Percentiles rank a stretch among this genome's conserved stretches.
Conservation (phyloP, 1,284 basidiomycete genomes). For the Apiotrichum sp. region DNA sequence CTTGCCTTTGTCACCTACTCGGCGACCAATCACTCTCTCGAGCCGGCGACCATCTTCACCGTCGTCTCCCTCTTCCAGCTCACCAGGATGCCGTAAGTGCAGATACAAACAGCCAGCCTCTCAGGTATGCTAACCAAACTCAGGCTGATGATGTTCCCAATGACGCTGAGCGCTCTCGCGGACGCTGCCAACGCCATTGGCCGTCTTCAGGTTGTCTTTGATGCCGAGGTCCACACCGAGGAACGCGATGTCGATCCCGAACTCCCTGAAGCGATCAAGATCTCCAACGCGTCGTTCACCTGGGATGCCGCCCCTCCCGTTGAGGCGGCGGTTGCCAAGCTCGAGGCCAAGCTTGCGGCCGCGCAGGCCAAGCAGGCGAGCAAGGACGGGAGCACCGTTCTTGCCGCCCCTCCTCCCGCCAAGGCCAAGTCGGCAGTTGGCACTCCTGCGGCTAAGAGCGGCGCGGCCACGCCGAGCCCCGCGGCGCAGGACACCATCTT, state of each 20-base stretch:
- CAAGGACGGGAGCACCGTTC: slow-evolving; percentile 17
- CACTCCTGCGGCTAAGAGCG: slow-evolving; percentile 13
- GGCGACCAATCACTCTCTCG: slow-evolving; percentile 59
- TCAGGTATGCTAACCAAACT: too few relatives aligned
- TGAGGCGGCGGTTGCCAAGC: slow-evolving; percentile 44
- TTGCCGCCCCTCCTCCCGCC: not conserved
- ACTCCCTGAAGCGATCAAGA: slow-evolving; percentile 58
- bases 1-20: slow-evolving; percentile 79
- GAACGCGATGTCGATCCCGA: slow-evolving; percentile 48
- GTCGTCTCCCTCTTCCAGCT: slow-evolving; percentile 71
- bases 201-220: slow-evolving; percentile 65
- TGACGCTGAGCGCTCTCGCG: slow-evolving; percentile 66
- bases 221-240: slow-evolving; percentile 66
- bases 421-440: not conserved
- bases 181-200: slow-evolving; percentile 71
- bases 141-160: slow-evolving; percentile 52
- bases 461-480: slow-evolving; percentile 16
- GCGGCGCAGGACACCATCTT: slow-evolving; percentile 56
- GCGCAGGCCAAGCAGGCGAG: slow-evolving; percentile 31
- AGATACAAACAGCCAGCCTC: too few relatives aligned
- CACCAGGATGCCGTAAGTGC: slow-evolving; percentile 37
- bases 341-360: not conserved
- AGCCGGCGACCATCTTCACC: slow-evolving; percentile 62
- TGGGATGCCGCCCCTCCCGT: slow-evolving; percentile 70
- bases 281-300: slow-evolving; percentile 64